Base-by-base conservation (phyloP, 2,329 filamentous ascomycete genomes). In the Bipolaris victoriae region DNA sequence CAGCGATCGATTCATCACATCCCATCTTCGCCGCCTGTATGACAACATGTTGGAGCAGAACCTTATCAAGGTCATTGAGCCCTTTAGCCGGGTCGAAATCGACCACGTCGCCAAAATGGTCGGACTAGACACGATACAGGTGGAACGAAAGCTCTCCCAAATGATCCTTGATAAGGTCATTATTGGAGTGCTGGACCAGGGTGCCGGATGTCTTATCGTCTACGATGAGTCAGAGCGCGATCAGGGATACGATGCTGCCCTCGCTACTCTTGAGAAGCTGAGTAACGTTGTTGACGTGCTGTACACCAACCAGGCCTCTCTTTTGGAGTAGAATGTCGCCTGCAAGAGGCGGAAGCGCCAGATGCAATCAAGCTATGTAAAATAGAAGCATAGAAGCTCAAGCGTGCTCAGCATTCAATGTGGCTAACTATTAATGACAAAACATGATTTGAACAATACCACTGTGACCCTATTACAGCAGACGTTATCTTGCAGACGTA, bases 101-200 rank as follows among this genome's bases (percentile, higher is more conserved):
- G 90, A 89, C 69, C 95, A 99, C 77, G 92, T 99, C 71, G 94
- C 95, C 67, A 92, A 95, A 83, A 96, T 98, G 90, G 95, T 99
- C 50, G 93, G 94, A 37, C 84, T 99, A 61, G 95, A 98, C 77
- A 96, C 91, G 24, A 89, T 92, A 78, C 94, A 98, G 81, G 95
- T 99, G 58, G 96, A 99, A 86, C 88, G 93, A 70, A 99, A 99
- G 84, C 84, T 99, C 63, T 96, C 91, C 44, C 96, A 99, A 84
- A 99, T 99, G 96, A 99, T 99, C 73, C 85, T 99, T 58, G 95
- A 99, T 82, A 97, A 97, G 84, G 92, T 98, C 71, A 98, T 99
- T 74, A 92, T 97, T 67, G 95, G 96, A 58, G 95, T 99, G 54
- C 81, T 99, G 68, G 95, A 99, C 77, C 95, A 99, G 80, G 95